Percentiles rank a stretch among this genome's conserved stretches.
Conservation (phyloP, 768 basidiomycete species). For the Glaciozyma antarctica region DNA sequence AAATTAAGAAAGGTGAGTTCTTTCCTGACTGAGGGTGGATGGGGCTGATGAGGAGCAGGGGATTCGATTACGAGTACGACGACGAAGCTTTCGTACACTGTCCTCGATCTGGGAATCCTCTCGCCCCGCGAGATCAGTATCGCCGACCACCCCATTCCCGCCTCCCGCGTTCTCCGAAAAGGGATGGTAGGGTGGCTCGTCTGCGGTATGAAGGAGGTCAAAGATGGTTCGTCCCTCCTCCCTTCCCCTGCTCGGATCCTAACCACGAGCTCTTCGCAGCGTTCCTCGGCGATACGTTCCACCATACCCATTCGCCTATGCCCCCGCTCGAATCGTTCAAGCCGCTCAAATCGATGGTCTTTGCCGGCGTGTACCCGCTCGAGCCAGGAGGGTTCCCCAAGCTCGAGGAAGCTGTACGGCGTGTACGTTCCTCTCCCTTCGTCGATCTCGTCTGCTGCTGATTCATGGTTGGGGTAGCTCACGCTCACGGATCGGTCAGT, state of each 20-base stretch:
- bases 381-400: conserved; percentile 84
- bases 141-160: conserved; percentile 27
- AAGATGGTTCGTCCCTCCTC: conserved; percentile 56
- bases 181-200: conserved; percentile 34
- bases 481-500: conserved; percentile 82
- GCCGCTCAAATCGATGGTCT: conserved; percentile 85
- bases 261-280: conserved; percentile 45
- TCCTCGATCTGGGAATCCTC: conserved; percentile 79
- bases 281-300: conserved; percentile 85
- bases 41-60: conserved; percentile 45
- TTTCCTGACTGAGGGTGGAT: neutral
- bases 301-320: conserved; percentile 61
- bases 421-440: conserved; percentile 47
- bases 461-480: conserved; percentile 46
- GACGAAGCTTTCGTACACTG: conserved; percentile 78
- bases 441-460: neutral
- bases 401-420: conserved; percentile 87
- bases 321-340: conserved; percentile 84
- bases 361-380: conserved; percentile 72
- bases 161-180: conserved; percentile 5
- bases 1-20: conserved; percentile 63
- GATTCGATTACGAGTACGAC: conserved; percentile 80
- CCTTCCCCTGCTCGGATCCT: neutral
- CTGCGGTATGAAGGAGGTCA: conserved; percentile 95
- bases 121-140: conserved; percentile 80